A percentile compares a stretch with the other conserved stretches of the same genome.
phyloP scores from a whole-genome alignment of 139 green algal species.

The Chlorella ohadii region DNA sequence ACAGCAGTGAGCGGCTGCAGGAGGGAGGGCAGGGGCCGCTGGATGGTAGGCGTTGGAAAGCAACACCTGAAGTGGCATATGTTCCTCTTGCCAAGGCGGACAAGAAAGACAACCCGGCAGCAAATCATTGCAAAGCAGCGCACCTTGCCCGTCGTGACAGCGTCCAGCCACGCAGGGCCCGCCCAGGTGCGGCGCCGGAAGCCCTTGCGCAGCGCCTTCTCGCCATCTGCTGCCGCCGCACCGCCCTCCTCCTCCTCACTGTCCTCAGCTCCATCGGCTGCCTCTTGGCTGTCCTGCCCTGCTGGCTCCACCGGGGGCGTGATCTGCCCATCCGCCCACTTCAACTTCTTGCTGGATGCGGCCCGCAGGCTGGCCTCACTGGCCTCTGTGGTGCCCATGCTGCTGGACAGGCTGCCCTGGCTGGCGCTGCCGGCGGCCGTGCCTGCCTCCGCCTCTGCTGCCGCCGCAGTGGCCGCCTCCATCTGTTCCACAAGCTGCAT shows the following conservation, averaged over 20 bases:
- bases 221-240: slow-evolving; percentile 39
- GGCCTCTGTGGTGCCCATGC: background rate
- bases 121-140: no score
- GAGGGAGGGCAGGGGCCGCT: background rate
- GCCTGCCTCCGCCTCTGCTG: background rate
- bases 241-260: slow-evolving; percentile 11
- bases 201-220: slow-evolving; percentile 69
- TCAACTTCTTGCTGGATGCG: slow-evolving; percentile 19
- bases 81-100: no score
- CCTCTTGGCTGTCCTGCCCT: background rate
- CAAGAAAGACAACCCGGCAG: no score
- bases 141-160: slow-evolving; percentile 43
- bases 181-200: slow-evolving; percentile 68
- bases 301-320: background rate
- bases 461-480: slow-evolving; percentile 1
- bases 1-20: slow-evolving; percentile 1
- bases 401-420: slow-evolving; percentile 20
- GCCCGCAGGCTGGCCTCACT: background rate
- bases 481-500: slow-evolving; percentile 42
- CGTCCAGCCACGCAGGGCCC: slow-evolving; percentile 70
- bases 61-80: no score
- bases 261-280: background rate
- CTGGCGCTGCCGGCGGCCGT: slow-evolving; percentile 3
- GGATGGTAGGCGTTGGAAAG: no score
- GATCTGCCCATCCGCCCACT: slow-evolving; percentile 14